These are phyloP conservation scores for Neurospora terricola DNA, from an alignment of 495 filamentous ascomycete genomes.

Conservation along the genomic window DNA sequence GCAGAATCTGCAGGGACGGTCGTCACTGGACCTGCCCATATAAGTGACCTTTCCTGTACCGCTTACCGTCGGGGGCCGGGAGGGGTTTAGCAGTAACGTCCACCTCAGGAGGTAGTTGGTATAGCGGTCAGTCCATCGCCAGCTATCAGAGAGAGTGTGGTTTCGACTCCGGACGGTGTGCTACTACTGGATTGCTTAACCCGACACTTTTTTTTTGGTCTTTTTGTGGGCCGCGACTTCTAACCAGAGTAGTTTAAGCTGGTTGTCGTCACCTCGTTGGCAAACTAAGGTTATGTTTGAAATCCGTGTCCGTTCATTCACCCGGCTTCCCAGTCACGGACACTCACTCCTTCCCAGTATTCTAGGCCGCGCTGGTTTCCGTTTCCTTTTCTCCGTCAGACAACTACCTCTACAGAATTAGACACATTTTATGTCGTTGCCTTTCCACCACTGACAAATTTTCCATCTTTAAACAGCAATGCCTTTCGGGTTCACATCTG, in stretches of 20 bases:
- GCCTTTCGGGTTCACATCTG: no score
- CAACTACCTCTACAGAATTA: no score
- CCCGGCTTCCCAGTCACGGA: no score
- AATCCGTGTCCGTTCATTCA: no score
- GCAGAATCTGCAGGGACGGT: neutral
- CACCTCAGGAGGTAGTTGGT: neutral
- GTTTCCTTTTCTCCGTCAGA: no score
- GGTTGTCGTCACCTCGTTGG: neutral
- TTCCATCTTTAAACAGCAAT: no score
- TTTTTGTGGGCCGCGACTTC: neutral
- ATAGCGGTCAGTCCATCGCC: neutral
- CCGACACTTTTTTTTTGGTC: neutral
- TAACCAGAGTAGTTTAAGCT: neutral
- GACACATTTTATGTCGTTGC: no score
- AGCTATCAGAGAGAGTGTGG: neutral
- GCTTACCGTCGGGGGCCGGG: neutral
- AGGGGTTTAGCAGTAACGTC: neutral
- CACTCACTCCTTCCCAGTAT: no score
- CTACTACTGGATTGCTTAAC: neutral
- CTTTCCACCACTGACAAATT: no score
- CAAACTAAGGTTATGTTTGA: neutral
- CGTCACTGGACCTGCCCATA: neutral
- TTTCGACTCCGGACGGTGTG: neutral
- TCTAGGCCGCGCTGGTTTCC: no score
- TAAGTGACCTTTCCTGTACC: neutral